Conservation (phyloP, 768 basidiomycete species). For the Boletus huronensis region DNA sequence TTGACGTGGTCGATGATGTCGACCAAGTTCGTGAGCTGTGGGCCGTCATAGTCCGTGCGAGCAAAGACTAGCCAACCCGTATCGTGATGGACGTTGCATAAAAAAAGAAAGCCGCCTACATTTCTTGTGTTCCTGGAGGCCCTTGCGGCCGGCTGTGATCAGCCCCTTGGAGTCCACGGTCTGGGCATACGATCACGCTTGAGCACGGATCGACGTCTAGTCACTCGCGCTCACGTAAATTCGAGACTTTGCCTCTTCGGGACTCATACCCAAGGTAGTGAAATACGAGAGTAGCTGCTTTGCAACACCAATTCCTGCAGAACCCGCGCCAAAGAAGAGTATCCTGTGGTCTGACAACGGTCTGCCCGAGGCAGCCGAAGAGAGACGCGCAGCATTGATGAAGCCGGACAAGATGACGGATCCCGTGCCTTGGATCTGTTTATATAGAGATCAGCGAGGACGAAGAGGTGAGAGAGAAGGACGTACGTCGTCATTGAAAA, state of each 20-base stretch:
- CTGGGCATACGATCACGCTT: constrained; percentile 30
- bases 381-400: constrained; percentile 64
- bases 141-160: constrained; percentile 64
- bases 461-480: neutral
- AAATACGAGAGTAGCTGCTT: constrained; percentile 49
- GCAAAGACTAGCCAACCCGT: constrained; percentile 54
- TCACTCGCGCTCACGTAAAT: constrained; percentile 53
- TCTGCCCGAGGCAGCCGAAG: constrained; percentile 43
- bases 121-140: constrained; percentile 70
- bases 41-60: constrained; percentile 64
- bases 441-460: neutral
- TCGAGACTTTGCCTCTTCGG: constrained; percentile 60
- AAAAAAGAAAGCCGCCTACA: constrained; percentile 36
- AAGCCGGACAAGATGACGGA: constrained; percentile 75
- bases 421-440: constrained; percentile 67
- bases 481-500: constrained; percentile 74
- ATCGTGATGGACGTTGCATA: neutral
- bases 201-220: constrained; percentile 2
- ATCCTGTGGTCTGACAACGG: constrained; percentile 48
- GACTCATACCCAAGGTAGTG: constrained; percentile 51
- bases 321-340: constrained; percentile 57
- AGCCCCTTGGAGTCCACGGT: constrained; percentile 78
- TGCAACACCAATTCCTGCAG: constrained; percentile 52
- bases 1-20: constrained; percentile 70
- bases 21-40: constrained; percentile 54